These are phyloP conservation scores for Stropharia rugosoannulata DNA, from an alignment of 768 basidiomycete species.

Conservation along the genomic window DNA sequence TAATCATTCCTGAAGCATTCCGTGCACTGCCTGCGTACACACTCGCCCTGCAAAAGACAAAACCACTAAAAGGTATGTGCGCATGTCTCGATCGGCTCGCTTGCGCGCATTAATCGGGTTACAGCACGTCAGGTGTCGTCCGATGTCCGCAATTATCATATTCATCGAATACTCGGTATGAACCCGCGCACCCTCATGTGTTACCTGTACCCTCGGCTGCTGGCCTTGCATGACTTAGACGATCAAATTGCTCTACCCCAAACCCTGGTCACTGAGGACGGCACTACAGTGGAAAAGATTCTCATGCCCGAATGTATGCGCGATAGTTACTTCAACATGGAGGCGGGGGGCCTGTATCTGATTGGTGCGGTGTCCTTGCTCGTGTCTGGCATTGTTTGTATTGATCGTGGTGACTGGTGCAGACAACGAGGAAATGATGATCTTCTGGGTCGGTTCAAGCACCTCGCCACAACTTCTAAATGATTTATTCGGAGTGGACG, in stretches of 20 bases:
- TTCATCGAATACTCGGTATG: conserved; percentile 72
- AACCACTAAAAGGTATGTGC: conserved; percentile 83
- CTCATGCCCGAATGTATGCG: conserved; percentile 79
- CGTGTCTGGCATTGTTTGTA: not conserved
- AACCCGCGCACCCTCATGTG: conserved; percentile 69
- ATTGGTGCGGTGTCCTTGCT: conserved; percentile 57
- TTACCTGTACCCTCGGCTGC: conserved; percentile 83
- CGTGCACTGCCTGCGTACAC: conserved; percentile 81
- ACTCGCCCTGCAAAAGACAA: conserved; percentile 81
- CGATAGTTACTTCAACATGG: conserved; percentile 83
- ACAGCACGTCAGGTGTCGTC: conserved; percentile 83
- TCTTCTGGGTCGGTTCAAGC: conserved; percentile 88
- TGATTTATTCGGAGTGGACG: conserved; percentile 86
- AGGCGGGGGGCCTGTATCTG: conserved; percentile 87
- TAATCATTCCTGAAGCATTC: conserved; percentile 94
- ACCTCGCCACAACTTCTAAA: conserved; percentile 78
- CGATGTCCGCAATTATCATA: conserved; percentile 90
- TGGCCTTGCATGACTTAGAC: conserved; percentile 85
- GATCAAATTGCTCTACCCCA: conserved; percentile 71
- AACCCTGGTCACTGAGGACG: conserved; percentile 19
- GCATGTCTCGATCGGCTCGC: not conserved
- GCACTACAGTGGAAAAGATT: conserved; percentile 50
- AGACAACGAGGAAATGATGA: conserved; percentile 42
- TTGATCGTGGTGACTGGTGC: not conserved
- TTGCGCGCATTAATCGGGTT: not conserved